These are phyloP conservation scores for Leucosporidium scottii DNA, from an alignment of 768 basidiomycete species.

Conservation along the genomic window DNA sequence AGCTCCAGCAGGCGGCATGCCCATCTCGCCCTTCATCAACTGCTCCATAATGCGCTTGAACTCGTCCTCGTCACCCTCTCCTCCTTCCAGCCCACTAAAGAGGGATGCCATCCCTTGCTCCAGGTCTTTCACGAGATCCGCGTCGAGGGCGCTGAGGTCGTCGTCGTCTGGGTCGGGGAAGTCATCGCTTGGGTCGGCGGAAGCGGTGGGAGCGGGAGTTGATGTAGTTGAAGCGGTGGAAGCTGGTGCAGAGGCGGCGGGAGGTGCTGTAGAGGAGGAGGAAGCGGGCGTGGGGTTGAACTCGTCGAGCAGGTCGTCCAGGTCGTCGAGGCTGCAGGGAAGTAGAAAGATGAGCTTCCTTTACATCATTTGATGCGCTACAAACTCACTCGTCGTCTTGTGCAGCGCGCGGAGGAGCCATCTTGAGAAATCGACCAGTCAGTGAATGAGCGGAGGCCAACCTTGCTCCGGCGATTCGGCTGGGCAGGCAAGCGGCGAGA, in stretches of 20 bases:
- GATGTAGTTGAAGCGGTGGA: not conserved
- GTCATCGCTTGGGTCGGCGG: constrained; percentile 1
- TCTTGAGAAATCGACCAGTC: too few relatives aligned
- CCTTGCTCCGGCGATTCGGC: too few relatives aligned
- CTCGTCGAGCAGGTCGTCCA: constrained; percentile 34
- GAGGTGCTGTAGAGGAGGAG: not conserved
- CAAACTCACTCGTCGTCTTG: too few relatives aligned
- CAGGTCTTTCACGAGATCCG: constrained; percentile 20
- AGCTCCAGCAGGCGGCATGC: not conserved
- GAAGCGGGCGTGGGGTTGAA: constrained; percentile 17
- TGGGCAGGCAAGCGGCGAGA: too few relatives aligned
- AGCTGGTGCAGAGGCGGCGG: not conserved
- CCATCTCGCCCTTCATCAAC: constrained; percentile 11
- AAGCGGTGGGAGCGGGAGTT: not conserved
- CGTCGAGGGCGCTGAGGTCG: not conserved
- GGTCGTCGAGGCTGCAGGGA: constrained; percentile 25
- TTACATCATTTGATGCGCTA: too few relatives aligned
- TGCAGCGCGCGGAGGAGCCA: too few relatives aligned
- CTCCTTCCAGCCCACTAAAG: not conserved
- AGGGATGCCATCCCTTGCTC: constrained; percentile 15
- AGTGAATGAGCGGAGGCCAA: too few relatives aligned
- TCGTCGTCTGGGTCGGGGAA: constrained; percentile 29
- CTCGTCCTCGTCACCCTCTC: constrained; percentile 20
- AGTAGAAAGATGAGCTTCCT: too few relatives aligned
- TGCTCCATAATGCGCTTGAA: constrained; percentile 28